A percentile compares a stretch with the other conserved stretches of the same genome.
Conservation (phyloP, 306 rosid species). For the Psophocarpus tetragonolobus region DNA sequence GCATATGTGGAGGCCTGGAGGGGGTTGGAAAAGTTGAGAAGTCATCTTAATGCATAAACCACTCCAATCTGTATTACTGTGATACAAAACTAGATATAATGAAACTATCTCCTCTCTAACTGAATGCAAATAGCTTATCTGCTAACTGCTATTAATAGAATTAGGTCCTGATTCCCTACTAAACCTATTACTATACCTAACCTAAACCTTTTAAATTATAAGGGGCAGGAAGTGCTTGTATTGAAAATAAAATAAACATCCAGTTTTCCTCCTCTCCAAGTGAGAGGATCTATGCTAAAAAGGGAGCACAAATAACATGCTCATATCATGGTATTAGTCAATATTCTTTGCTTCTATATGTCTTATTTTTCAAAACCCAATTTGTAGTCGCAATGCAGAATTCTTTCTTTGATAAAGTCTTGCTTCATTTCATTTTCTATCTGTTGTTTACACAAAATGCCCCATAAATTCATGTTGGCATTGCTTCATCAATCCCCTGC, state of each 20-base stretch:
- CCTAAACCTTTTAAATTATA: neutral
- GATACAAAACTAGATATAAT: neutral
- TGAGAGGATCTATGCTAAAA: neutral
- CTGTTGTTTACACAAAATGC: neutral
- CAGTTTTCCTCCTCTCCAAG: neutral
- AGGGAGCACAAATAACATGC: neutral
- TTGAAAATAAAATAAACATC: neutral
- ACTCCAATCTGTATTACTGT: neutral
- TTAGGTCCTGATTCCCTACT: neutral
- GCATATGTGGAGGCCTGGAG: too few relatives aligned
- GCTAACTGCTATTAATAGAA: neutral
- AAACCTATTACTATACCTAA: neutral
- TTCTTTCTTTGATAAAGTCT: neutral
- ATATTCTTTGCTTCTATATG: neutral
- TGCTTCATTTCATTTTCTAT: neutral
- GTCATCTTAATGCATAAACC: neutral
- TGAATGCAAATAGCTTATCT: neutral
- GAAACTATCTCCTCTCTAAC: neutral
- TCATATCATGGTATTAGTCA: neutral
- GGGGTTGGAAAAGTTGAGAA: too few relatives aligned
- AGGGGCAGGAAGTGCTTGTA: neutral
- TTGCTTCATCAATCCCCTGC: neutral
- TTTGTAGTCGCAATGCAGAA: neutral
- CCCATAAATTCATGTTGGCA: neutral
- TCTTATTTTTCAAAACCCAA: neutral